Base-by-base conservation (phyloP, 495 filamentous ascomycete genomes). In the Penicilliopsis zonata region DNA sequence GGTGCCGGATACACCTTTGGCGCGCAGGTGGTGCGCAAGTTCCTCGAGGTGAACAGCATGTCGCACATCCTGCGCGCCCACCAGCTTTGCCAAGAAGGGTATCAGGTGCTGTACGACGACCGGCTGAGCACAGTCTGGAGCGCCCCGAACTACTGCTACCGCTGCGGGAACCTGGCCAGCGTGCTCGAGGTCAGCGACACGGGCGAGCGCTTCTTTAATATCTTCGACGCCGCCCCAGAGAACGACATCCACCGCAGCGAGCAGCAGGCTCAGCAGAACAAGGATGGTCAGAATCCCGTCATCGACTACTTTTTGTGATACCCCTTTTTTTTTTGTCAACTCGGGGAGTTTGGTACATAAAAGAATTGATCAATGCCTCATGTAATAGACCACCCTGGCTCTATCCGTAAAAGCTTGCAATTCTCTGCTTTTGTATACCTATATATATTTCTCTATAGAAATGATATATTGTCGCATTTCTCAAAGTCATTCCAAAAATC, bases 1-100 rank as follows among this genome's bases (percentile, higher is more conserved):
- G 90, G 90, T 1, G 90, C 90, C 9, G 90, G 90, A 3, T 98
- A 98, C 55, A 95, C 86, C 0, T 98, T 98, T 45, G 90, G 90
- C 14, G 84, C 86, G 6, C 88, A 94, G 50, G 90, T 98, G 6
- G 90, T 98, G 16, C 85, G 84, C 52, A 98, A 98, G 52, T 98
- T 98, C 55, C 69, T 98, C 5, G 82, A 92, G 38, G 85, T 98
- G 39, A 98, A 98, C 54, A 77, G 71, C 42, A 95, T 96, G 87
- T 82, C 76, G 13, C 90, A 98, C 55, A 98, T 98, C 38, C 59
- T 98, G 25, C 83, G 90, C 2, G 90, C 90, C 7, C 90, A 98
- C 53, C 90, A 98, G 63, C 70, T 98, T 0, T 98, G 90, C 49
- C 87, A 98, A 50, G 90, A 98, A 55, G 90, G 90, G 0, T 98